A percentile compares a stretch with the other conserved stretches of the same genome.
Conservation (phyloP, 768 basidiomycete species). For the Calvatia gigantea region DNA sequence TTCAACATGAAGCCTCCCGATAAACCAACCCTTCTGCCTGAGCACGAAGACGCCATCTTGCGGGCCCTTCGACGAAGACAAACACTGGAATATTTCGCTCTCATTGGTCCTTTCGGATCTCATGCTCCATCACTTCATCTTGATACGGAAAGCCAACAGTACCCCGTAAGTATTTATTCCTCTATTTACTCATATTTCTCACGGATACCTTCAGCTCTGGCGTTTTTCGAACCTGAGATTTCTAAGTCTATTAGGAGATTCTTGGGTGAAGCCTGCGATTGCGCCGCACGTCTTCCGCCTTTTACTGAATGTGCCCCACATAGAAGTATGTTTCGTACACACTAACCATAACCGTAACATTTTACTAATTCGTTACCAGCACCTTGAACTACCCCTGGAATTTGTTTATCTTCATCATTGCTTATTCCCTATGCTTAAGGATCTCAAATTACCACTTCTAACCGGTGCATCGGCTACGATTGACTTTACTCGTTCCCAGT, state of each 20-base stretch:
- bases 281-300: conserved; percentile 26
- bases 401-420: conserved; percentile 32
- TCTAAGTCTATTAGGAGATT: conserved; percentile 25
- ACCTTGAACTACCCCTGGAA: conserved; percentile 45
- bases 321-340: conserved; percentile 23
- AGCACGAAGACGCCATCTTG: conserved; percentile 39
- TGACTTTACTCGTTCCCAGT: conserved; percentile 32
- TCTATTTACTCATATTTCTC: background rate
- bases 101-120: conserved; percentile 35
- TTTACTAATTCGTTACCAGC: conserved; percentile 20
- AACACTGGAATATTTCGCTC: conserved; percentile 30
- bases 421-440: conserved; percentile 37
- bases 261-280: conserved; percentile 27
- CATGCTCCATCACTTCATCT: conserved; percentile 27
- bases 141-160: conserved; percentile 28
- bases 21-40: conserved; percentile 26
- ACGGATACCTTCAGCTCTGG: conserved; percentile 24
- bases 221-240: conserved; percentile 25
- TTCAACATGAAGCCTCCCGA: conserved; percentile 20
- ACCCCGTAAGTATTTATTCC: conserved; percentile 33
- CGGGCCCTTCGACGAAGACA: conserved; percentile 24
- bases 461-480: conserved; percentile 33
- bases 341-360: background rate
- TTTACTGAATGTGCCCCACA: conserved; percentile 23
- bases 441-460: conserved; percentile 36